Evolutionary conservation across 2,329 filamentous ascomycete genomes (phyloP), one percentile per base, ranked within the genome.

Genomic region (Helminthosporium solani): DNA sequence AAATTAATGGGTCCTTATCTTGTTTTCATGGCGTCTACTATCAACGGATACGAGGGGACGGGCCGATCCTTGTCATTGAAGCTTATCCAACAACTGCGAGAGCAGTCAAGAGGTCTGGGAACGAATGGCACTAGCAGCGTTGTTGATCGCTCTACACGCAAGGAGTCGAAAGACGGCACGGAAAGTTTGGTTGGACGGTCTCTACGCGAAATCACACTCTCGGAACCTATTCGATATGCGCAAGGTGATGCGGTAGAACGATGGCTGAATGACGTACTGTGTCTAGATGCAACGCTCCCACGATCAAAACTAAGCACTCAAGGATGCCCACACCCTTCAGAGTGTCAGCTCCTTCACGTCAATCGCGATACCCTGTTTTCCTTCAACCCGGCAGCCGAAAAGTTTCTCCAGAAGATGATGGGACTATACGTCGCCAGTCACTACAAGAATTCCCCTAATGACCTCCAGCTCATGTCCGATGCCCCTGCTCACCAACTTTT

Each of bases 21-120:
- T 30, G 90, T 97, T 7, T 99, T 99, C 73, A 97, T 99, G 94
- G 90, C 95, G 1, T 99, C 94, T 0, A 99, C 94, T 1, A 96
- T 99, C 74, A 97, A 97, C 66, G 94, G 94, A 47, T 99, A 99
- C 68, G 94, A 99, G 75, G 94, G 94, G 46, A 99, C 94, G 6
- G 94, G 94, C 33, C 84, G 94, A 47, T 97, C 94, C 1, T 79
- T 99, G 5, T 97, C 94, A 0, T 76, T 99, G 43, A 99, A 99
- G 74, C 79, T 99, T 56, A 96, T 99, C 54, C 95, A 97, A 69
- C 92, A 99, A 72, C 82, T 99, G 19, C 86, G 94, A 47, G 92
- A 99, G 62, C 91, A 99, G 67, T 95, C 92, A 27, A 80, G 88
- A 59, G 83, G 83, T 31, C 79, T 79, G 15, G 81, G 81, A 44